Base-by-base conservation (phyloP, 2,329 filamentous ascomycete genomes). In the Aspergillus melleus region DNA sequence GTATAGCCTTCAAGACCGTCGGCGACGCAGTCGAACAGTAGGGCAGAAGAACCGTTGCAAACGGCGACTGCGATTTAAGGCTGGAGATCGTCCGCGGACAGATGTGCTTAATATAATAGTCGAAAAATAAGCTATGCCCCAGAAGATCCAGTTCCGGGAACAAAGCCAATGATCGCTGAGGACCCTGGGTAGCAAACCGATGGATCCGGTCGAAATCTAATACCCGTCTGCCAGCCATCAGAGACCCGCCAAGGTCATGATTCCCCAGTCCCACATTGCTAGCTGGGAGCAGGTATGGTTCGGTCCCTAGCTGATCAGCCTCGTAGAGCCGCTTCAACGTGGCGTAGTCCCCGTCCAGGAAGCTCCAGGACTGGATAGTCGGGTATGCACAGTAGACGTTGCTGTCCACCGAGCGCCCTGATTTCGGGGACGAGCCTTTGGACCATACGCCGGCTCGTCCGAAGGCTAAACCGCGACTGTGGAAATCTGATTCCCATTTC, bases 381-480 rank as follows among this genome's bases (percentile, higher is more conserved):
- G 73, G 70, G n/a, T 70, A 20, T 12, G 62, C 20, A 42, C 68
- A 71, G 69, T 72, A 74, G 54, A 70, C 59, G 22, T 66, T 65
- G 29, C 68, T 36, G 49, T 64, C 59, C 52, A 63, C 54, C 60
- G 64, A 64, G 32, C 60, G 64, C 29, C 59, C 58, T 32, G 57
- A 47, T 11, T 52, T 69, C 63, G 61, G 60, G 24, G 62, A 42
- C 42, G 61, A 63, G 49, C 61, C 55, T 59, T 76, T 76, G 57
- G 66, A 76, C 77, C 77, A 79, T 32, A 78, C 71, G 32, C 77
- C 77, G 20, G 74, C 67, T 54, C 77, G 70, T 3, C 77, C 77
- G 66, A 80, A 80, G 6, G 77, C 77, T 53, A 77, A 63, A 9
- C 77, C 77, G 11, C 74, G 75, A 54, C 69, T 75, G 54, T 64